Conservation (phyloP, 202 grass and related monocot species). For the Bolboschoenoplectus hybrid region DNA sequence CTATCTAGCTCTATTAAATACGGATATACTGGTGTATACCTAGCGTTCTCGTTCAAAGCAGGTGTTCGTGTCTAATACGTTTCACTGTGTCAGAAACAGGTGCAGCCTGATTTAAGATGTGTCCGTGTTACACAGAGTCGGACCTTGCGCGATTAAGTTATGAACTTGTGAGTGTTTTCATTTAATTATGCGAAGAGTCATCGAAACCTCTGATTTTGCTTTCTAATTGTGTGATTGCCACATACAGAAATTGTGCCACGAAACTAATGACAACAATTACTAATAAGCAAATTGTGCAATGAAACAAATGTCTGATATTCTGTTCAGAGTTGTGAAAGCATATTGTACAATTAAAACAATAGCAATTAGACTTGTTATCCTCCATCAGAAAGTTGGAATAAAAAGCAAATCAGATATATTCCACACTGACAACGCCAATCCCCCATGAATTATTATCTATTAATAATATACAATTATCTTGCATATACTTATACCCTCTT, state of each 20-base stretch:
- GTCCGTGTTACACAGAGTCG: no score
- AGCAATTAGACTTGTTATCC: neutral
- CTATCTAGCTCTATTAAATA: no score
- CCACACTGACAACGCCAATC: neutral
- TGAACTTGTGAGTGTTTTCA: no score
- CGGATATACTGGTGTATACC: no score
- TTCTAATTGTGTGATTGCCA: neutral
- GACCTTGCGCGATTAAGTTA: no score
- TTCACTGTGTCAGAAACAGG: no score
- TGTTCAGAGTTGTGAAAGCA: no score
- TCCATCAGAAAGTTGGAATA: neutral
- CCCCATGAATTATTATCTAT: constrained; percentile 22
- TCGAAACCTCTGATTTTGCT: neutral
- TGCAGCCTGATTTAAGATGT: no score
- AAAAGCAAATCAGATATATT: neutral
- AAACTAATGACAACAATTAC: neutral
- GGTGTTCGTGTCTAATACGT: no score
- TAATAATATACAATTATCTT: neutral
- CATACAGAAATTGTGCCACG: neutral
- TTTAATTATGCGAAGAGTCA: neutral
- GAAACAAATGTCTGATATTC: neutral
- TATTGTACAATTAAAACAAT: no score
- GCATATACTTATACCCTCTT: neutral
- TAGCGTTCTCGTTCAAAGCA: no score
- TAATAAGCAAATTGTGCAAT: neutral